Evolutionary conservation across 1,139 yeast species (phyloP).

Genomic region (Yamadazyma dushanensis): DNA sequence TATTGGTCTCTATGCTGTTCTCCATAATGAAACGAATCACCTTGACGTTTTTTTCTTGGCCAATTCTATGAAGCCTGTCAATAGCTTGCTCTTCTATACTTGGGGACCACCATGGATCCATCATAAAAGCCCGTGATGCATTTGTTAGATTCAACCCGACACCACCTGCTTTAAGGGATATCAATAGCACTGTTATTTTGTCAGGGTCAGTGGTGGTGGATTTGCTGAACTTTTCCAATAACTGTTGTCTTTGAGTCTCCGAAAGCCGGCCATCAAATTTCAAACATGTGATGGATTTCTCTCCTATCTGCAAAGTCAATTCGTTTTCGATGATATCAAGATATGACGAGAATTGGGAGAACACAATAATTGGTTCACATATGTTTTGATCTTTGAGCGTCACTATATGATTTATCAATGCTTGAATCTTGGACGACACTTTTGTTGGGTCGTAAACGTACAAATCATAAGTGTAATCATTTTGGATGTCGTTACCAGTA

Average conservation of each 20-base stretch:
- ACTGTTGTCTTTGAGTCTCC: constrained; percentile 63
- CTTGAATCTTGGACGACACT: constrained; percentile 73
- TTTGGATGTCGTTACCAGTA: constrained; percentile 22
- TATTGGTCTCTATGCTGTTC: constrained; percentile 85
- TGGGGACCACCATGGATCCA: constrained; percentile 99
- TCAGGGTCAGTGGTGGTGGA: constrained; percentile 25
- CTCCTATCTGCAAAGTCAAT: constrained; percentile 40
- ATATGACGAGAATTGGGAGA: constrained; percentile 87
- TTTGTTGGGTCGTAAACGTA: constrained; percentile 50
- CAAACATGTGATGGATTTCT: constrained; percentile 27
- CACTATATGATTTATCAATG: constrained; percentile 61
- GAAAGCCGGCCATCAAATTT: constrained; percentile 83
- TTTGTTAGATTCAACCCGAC: constrained; percentile 89
- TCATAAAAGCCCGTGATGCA: constrained; percentile 83
- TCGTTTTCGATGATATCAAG: constrained; percentile 74
- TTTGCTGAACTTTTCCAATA: constrained; percentile 54
- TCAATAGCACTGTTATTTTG: constrained; percentile 56
- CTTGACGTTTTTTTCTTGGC: constrained; percentile 72
- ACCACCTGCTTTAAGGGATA: constrained; percentile 92
- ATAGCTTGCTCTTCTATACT: constrained; percentile 94
- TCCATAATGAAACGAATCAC: constrained; percentile 81
- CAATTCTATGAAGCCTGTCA: constrained; percentile 90
- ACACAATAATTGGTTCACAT: constrained; percentile 77
- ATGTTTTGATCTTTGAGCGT: constrained; percentile 54
- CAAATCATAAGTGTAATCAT: constrained; percentile 30